Base-by-base conservation (phyloP, 73 alveolate species). In the Paraurostyla sp. region DNA sequence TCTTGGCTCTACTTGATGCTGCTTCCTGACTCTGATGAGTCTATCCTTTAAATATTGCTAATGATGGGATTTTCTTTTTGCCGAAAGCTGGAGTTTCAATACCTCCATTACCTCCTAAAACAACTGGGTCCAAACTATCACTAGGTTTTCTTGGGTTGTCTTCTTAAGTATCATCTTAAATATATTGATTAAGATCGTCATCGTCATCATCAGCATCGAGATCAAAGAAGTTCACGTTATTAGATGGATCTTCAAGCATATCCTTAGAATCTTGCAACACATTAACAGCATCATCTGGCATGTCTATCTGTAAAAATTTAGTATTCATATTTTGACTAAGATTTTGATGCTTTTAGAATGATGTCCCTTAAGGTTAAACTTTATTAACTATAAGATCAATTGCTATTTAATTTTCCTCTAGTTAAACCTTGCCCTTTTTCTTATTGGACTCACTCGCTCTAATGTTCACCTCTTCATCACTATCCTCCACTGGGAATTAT, bases 41-140 rank as follows among this genome's bases (percentile, higher is more conserved):
- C 32, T 35, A 38, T 65, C 82, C 82, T 40, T 65, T 65, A 65
- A 65, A 65, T 16, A 16, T 33, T 38, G 82, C 82, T 1, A 65
- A 22, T 7, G 82, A 65, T 36, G 82, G 82, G 16, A 38, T 65
- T 65, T 65, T 65, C 25, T 38, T 65, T 58, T 65, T 65, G 9
- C 82, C 82, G 41, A 65, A 65, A 36, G 82, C 82, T 7, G 82
- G 82, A 2, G 82, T 65, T 38, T 65, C 82, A 18, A 65, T 65
- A 7, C 82, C 82, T 65, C 82, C 69, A n/a, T n/a, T n/a, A n/a
- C n/a, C n/a, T n/a, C n/a, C n/a, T n/a, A n/a, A n/a, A n/a, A n/a
- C n/a, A n/a, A n/a, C n/a, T n/a, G n/a, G n/a, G n/a, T n/a, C n/a
- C n/a, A n/a, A n/a, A n/a, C n/a, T n/a, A n/a, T n/a, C n/a, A n/a